Base-by-base conservation (phyloP, 805 yeast species). In the Ogataea pilisensis region DNA sequence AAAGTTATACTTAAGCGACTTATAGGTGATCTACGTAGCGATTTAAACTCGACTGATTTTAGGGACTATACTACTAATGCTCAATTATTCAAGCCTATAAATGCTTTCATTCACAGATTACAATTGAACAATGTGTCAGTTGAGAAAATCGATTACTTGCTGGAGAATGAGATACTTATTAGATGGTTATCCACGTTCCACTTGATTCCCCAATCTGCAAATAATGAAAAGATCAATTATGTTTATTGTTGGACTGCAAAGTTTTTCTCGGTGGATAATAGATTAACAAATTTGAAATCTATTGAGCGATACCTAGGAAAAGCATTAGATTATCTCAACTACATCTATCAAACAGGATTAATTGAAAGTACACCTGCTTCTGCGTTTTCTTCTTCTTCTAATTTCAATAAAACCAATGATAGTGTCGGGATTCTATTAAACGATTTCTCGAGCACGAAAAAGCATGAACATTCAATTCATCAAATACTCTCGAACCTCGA, bases 1-100 rank as follows among this genome's bases (percentile, higher is more conserved):
- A 34, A 42, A 19, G 65, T 72, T 4, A 66, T 85, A 0, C 76
- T 81, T 48, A 72, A 66, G 44, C 85, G 81, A 37, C 81, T 81
- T 22, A 73, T 86, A 0, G 72, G 66, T 37, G 14, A 31, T 30
- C 40, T 46, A 24, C 20, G 50, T 21, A 13, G 21, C 5, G 9
- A 17, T 32, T 7, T 32, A 17, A 27, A 31, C 16, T 14, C 9
- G 5, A 24, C 29, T 26, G 34, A 13, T 14, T 26, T 31, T 12
- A 22, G 14, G 29, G 13, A 5, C 14, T 27, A n/a, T 14, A 25
- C 12, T 31, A 35, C 4, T n/a, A n/a, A n/a, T n/a, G n/a, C n/a
- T n/a, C n/a, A n/a, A n/a, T n/a, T n/a, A n/a, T 38, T 31, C 26
- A 25, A 22, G 5, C 14, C 26, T 2, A 29, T 45, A 29, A 20